These are phyloP conservation scores for Stephanodiscus triporus DNA, from an alignment of 108 stramenopile species.

Conservation along the genomic window DNA sequence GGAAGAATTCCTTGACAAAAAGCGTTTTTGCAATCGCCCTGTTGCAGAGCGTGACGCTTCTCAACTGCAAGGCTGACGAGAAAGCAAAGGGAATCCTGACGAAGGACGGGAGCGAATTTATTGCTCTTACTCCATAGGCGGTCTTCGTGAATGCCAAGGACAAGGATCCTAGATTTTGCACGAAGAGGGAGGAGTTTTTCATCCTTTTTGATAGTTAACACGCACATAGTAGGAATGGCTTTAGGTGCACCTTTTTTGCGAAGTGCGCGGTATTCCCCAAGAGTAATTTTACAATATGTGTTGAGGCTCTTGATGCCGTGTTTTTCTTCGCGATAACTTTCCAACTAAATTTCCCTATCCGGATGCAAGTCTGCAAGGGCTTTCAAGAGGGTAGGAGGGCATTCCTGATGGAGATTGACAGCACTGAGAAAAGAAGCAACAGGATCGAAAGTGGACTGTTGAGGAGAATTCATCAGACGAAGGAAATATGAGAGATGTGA, in stretches of 20 bases:
- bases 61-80: too few relatives aligned
- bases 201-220: not conserved
- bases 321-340: slow-evolving; percentile 3
- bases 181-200: not conserved
- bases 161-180: slow-evolving; percentile 25
- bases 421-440: too few relatives aligned
- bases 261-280: slow-evolving; percentile 6
- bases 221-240: slow-evolving; percentile 15
- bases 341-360: slow-evolving; percentile 1
- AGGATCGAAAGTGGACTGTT: too few relatives aligned
- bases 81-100: too few relatives aligned
- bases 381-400: too few relatives aligned
- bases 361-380: too few relatives aligned
- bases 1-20: slow-evolving; percentile 23
- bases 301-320: not conserved
- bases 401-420: too few relatives aligned
- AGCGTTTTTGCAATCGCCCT: slow-evolving; percentile 32
- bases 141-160: slow-evolving; percentile 22
- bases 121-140: slow-evolving; percentile 13
- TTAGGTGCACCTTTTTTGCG: slow-evolving; percentile 1
- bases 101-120: not conserved
- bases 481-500: too few relatives aligned
- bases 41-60: not conserved
- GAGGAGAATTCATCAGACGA: too few relatives aligned
- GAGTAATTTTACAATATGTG: not conserved